Conservation (phyloP, 2,329 filamentous ascomycete species). For the Venturia effusa region DNA sequence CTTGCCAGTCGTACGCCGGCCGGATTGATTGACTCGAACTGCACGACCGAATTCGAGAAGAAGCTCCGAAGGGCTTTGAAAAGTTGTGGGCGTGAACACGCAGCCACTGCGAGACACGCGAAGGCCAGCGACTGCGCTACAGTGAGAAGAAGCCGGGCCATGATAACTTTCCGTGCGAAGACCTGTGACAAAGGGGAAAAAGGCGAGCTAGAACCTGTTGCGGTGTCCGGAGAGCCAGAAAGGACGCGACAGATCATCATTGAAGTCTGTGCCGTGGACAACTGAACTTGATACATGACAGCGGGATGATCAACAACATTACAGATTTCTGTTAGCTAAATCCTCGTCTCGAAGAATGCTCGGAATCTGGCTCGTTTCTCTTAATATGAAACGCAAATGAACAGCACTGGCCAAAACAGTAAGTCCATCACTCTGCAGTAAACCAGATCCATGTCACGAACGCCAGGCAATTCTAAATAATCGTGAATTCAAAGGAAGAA, state of each 20-base stretch:
- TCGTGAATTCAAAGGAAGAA: no score
- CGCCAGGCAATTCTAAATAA: no score
- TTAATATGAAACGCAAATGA: neutral
- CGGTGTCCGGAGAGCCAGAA: neutral
- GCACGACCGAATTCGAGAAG: neutral
- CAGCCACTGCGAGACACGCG: neutral
- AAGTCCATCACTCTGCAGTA: no score
- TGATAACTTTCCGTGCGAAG: neutral
- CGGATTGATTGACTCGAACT: neutral
- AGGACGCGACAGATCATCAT: no score
- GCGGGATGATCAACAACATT: neutral
- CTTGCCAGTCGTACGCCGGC: neutral
- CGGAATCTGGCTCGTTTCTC: neutral
- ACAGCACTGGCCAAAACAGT: no score
- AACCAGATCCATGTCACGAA: no score
- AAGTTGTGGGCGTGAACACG: neutral
- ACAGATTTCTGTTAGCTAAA: neutral
- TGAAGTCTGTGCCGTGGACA: neutral
- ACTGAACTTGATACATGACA: neutral
- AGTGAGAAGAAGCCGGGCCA: neutral
- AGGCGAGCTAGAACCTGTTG: no score
- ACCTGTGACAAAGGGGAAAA: neutral
- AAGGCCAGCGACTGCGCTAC: neutral
- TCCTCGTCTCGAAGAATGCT: neutral
- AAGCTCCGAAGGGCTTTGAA: neutral